These are phyloP conservation scores for Spirogloea muscicola DNA, from an alignment of 139 green algal genomes.

Conservation along the genomic window DNA sequence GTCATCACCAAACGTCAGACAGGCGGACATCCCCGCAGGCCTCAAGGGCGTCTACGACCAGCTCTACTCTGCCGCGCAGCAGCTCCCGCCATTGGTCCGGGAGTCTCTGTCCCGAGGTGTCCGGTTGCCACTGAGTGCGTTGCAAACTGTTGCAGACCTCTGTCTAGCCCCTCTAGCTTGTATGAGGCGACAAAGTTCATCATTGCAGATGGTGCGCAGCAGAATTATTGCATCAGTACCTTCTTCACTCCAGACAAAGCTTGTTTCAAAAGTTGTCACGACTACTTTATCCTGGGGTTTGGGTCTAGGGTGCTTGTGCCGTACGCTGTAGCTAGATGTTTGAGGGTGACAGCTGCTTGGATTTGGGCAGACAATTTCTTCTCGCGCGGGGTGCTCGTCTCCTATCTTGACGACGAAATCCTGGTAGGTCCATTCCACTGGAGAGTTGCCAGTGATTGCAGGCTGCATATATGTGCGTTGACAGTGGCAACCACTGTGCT, in stretches of 20 bases:
- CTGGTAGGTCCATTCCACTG: too few species aligned
- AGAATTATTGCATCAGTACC: too few species aligned
- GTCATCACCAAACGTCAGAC: conserved; percentile 13
- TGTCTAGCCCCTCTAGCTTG: too few species aligned
- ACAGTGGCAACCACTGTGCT: background rate
- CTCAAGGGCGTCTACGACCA: conserved; percentile 25
- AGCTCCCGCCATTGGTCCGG: conserved; percentile 16
- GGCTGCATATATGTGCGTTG: background rate
- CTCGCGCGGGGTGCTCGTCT: conserved; percentile 15
- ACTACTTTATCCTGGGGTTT: too few species aligned
- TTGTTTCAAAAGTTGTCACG: too few species aligned
- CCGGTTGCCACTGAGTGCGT: conserved; percentile 33
- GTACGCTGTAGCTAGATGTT: too few species aligned
- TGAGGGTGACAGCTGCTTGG: too few species aligned
- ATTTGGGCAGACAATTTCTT: conserved; percentile 25
- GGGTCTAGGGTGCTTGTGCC: too few species aligned
- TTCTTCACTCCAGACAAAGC: too few species aligned
- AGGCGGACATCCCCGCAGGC: conserved; percentile 18
- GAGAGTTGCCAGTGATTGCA: background rate
- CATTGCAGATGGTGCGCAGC: too few species aligned
- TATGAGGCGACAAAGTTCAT: too few species aligned
- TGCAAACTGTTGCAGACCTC: too few species aligned
- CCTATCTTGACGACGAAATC: conserved; percentile 44
- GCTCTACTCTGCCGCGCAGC: conserved; percentile 11
- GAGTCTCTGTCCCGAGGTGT: conserved; percentile 9